Evolutionary conservation across 306 rosid species (phyloP).

Genomic region (Pterocarpus santalinus): DNA sequence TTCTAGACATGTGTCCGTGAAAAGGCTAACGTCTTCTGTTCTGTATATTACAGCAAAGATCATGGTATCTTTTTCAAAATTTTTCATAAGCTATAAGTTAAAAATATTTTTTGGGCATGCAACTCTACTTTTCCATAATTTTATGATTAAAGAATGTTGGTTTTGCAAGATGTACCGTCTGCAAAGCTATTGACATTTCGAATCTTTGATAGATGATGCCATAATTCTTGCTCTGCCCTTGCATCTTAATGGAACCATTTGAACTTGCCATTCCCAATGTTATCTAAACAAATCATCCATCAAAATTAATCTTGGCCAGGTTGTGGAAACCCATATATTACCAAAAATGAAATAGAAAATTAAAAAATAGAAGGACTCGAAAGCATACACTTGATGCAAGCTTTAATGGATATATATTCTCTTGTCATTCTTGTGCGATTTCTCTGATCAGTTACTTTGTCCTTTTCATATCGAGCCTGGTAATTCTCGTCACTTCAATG

Average conservation of each 20-base stretch:
- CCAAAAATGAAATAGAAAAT: background rate
- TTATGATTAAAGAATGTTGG: slow-evolving; percentile 2
- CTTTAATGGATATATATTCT: slow-evolving; percentile 17
- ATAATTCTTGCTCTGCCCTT: background rate
- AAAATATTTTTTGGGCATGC: background rate
- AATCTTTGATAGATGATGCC: slow-evolving; percentile 11
- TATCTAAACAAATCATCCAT: slow-evolving; percentile 18
- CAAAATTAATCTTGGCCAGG: slow-evolving; percentile 9
- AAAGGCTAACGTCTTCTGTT: slow-evolving; percentile 7
- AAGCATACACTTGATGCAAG: slow-evolving; percentile 2
- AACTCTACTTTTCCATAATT: background rate
- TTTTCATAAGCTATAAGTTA: background rate
- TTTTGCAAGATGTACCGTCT: background rate
- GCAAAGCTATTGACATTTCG: slow-evolving; percentile 10
- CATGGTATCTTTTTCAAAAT: background rate
- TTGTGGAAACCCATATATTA: background rate
- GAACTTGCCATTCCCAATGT: background rate
- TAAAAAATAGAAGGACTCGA: background rate
- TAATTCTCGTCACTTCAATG: slow-evolving; percentile 12
- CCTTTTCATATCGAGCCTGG: slow-evolving; percentile 4
- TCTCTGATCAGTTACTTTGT: background rate
- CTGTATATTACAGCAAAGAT: background rate
- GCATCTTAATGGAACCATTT: background rate
- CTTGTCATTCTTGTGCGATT: background rate
- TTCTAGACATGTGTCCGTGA: slow-evolving; percentile 2